Base-by-base conservation (phyloP, 352 stramenopile genomes). In the Pilasporangium apinafurcum region DNA sequence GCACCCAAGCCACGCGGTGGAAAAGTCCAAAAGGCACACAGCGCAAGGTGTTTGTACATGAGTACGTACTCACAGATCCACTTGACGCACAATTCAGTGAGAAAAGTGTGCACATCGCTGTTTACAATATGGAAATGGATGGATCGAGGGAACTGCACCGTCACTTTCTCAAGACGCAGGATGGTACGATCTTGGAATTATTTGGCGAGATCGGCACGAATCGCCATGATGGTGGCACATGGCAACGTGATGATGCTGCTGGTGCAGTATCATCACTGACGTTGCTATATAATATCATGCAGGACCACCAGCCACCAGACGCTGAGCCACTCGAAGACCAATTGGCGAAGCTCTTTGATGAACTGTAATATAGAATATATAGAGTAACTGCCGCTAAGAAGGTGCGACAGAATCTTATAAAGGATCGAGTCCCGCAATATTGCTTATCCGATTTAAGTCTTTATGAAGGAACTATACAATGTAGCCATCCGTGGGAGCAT, bases 161-260 rank as follows among this genome's bases (percentile, higher is more conserved):
- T 0, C 86, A 96, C 38, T 96, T 96, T 39, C 67, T 96, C 37
- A 84, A 86, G 53, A 67, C 75, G 33, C 51, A 65, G 9, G 83
- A 95, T 50, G 86, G 87, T 28, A 63, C 78, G 21, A 86, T 96
- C 29, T 36, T 96, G 10, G 87, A 96, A 56, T 47, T 96, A 13
- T 95, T 95, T 36, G 78, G 78, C 7, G 64, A 85, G 31, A 43
- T 83, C 25, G 64, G 56, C 17, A 45, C 56, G 1, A 65, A 53
- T 12, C 48, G 41, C 2, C n/a, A n/a, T n/a, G n/a, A n/a, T n/a
- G 62, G 65, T 21, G 66, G 68, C 5, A 54, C 54, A 3, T 85
- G 70, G 52, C 53, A 65, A 25, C 71, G 72, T 7, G n/a, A n/a
- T n/a, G n/a, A n/a, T n/a, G 44, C 53, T 10, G 53, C 52, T 1